Conservation (phyloP, 2,329 filamentous ascomycete genomes). For the Hypoxylon sp. region DNA sequence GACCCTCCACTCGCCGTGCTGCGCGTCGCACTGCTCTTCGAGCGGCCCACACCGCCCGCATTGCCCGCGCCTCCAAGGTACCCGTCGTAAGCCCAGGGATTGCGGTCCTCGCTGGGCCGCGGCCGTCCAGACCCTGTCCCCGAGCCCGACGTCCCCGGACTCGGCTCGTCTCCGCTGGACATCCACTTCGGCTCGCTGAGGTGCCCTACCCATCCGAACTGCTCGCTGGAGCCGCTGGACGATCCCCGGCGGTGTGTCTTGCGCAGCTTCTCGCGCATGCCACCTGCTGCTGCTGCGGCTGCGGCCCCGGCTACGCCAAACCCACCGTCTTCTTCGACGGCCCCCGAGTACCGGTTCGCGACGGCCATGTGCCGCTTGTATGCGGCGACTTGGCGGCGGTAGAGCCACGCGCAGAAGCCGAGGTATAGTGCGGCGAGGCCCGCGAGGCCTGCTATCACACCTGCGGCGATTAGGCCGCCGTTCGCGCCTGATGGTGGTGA, state of each 20-base stretch:
- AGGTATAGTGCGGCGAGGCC: constrained; percentile 75
- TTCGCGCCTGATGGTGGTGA: constrained; percentile 47
- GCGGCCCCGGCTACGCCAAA: neutral
- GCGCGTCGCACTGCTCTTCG: constrained; percentile 55
- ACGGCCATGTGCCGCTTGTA: constrained; percentile 80
- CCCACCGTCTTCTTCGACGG: constrained; percentile 27
- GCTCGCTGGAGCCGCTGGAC: constrained; percentile 36
- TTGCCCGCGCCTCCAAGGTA: constrained; percentile 46
- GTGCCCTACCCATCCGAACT: constrained; percentile 53
- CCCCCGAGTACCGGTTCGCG: constrained; percentile 67
- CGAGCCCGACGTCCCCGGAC: constrained; percentile 46
- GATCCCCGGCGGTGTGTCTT: constrained; percentile 41
- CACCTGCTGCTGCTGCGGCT: constrained; percentile 18
- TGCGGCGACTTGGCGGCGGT: constrained; percentile 77
- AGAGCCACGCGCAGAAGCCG: constrained; percentile 80
- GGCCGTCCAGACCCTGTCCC: constrained; percentile 36
- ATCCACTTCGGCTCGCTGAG: constrained; percentile 47
- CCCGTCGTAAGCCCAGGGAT: constrained; percentile 47
- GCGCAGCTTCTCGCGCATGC: constrained; percentile 51
- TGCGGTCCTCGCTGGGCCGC: constrained; percentile 51
- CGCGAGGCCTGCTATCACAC: constrained; percentile 75
- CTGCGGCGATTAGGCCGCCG: constrained; percentile 63
- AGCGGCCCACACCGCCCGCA: constrained; percentile 44
- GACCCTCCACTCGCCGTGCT: constrained; percentile 57
- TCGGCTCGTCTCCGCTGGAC: constrained; percentile 42